These are phyloP conservation scores for Coemansia sp. DNA, from an alignment of 192 early-diverging fungal species.

Conservation along the genomic window DNA sequence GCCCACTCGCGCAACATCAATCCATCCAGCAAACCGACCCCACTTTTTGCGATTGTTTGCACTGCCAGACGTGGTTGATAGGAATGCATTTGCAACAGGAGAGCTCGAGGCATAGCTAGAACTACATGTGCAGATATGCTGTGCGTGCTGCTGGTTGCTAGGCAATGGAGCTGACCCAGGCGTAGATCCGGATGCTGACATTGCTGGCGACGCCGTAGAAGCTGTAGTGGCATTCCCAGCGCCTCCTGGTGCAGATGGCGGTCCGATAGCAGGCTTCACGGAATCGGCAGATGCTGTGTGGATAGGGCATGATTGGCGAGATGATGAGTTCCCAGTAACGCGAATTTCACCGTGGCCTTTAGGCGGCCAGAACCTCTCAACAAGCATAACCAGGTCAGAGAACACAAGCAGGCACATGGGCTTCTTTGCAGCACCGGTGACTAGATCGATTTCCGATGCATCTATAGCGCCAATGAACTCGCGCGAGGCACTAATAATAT, in stretches of 20 bases:
- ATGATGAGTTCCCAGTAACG: constrained; percentile 29
- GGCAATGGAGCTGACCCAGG: not conserved
- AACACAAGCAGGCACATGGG: constrained; percentile 54
- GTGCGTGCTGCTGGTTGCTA: not conserved
- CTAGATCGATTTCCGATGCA: constrained; percentile 49
- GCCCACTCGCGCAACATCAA: constrained; percentile 47
- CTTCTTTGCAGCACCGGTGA: constrained; percentile 43
- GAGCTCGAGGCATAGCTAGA: constrained; percentile 6
- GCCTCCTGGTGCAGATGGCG: not conserved
- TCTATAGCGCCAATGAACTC: constrained; percentile 55
- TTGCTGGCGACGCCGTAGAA: not conserved
- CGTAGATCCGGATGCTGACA: not conserved
- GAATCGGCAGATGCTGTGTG: constrained; percentile 14
- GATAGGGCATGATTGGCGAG: constrained; percentile 18
- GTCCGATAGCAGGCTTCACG: not conserved
- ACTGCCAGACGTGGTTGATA: constrained; percentile 31
- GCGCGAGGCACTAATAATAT: constrained; percentile 58
- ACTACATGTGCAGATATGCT: constrained; percentile 14
- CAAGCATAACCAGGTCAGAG: constrained; percentile 55
- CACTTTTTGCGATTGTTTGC: constrained; percentile 34
- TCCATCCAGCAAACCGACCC: constrained; percentile 51
- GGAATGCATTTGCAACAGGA: constrained; percentile 31
- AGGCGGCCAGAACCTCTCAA: constrained; percentile 54
- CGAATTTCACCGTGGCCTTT: constrained; percentile 45
- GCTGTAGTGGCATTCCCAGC: not conserved